Base-by-base conservation (phyloP, 164 flowering plant genomes). In the Macadamia integrifolia region DNA sequence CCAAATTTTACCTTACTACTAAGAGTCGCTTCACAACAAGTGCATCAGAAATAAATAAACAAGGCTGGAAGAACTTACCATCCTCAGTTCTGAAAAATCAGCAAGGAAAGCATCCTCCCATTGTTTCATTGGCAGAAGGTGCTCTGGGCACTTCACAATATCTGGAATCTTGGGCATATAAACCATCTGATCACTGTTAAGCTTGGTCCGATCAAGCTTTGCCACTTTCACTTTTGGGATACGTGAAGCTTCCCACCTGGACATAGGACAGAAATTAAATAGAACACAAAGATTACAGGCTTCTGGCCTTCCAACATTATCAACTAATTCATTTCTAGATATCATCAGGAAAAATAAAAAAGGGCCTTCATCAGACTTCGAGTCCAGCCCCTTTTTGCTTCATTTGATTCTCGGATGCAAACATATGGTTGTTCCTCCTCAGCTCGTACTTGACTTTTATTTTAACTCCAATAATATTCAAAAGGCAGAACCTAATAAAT, bases 161-260 rank as follows among this genome's bases (percentile, higher is more conserved):
- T 88, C 96, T 23, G 98, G 94, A 72, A 94, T 90, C 63, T 71
- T 72, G 64, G 97, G 98, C 98, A 94, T 92, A 76, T 94, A 94
- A 66, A 73, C 78, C 63, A 83, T 94, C 74, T 92, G 98, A 42
- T 87, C 88, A 32, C 76, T 83, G 61, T 68, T 72, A 58, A 83
- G 46, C 71, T 84, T 85, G 58, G 60, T 80, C 59, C 61, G 74
- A 42, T 86, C 85, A 58, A 87, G 75, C 75, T 83, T 88, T 32
- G 83, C 96, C 55, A 90, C 87, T 77, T 80, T 88, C 64, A 92
- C 96, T 50, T 89, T 88, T 15, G 98, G 98, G 60, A 90, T 79
- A 55, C 74, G 83, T 60, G 84, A 78, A 78, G 97, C 89, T 75
- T 94, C 98, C 95, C 91, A 94, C 86, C 98, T 94, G 64, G 66